Conservation (phyloP, 345 rosid genomes). For the Balakata baccata region DNA sequence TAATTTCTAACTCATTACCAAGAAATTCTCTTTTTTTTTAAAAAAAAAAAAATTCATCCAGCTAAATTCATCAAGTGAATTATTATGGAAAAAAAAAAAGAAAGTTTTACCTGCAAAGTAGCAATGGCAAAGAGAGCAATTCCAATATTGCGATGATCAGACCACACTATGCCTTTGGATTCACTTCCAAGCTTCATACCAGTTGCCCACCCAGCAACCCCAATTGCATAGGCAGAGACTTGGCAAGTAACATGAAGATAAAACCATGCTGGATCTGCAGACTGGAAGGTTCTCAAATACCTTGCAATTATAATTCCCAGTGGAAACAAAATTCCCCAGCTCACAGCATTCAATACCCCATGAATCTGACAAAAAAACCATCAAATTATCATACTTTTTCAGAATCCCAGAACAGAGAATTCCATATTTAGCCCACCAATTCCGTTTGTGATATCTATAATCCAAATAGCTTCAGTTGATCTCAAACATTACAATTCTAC, state of each 20-base stretch:
- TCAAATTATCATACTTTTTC: background rate
- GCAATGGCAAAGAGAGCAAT: slow-evolving; percentile 64
- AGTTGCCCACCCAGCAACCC: slow-evolving; percentile 88
- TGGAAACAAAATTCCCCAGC: slow-evolving; percentile 87
- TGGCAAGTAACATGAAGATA: slow-evolving; percentile 74
- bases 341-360: slow-evolving; percentile 78
- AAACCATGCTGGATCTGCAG: slow-evolving; percentile 90
- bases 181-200: slow-evolving; percentile 80
- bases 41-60: too few relatives aligned
- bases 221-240: slow-evolving; percentile 62
- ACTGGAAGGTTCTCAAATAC: slow-evolving; percentile 57
- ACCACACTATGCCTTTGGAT: slow-evolving; percentile 41
- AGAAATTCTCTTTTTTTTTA: too few relatives aligned
- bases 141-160: slow-evolving; percentile 61
- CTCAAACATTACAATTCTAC: background rate
- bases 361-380: slow-evolving; percentile 47
- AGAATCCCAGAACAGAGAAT: background rate
- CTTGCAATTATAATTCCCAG: slow-evolving; percentile 67
- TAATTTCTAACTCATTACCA: too few relatives aligned
- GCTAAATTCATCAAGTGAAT: background rate
- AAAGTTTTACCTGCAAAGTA: slow-evolving; percentile 74
- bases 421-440: too few relatives aligned
- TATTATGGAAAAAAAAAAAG: background rate
- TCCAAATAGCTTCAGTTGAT: background rate
- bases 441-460: too few relatives aligned